Conservation (phyloP, 371 early-diverging fungal genomes). For the Circinella umbellata region DNA sequence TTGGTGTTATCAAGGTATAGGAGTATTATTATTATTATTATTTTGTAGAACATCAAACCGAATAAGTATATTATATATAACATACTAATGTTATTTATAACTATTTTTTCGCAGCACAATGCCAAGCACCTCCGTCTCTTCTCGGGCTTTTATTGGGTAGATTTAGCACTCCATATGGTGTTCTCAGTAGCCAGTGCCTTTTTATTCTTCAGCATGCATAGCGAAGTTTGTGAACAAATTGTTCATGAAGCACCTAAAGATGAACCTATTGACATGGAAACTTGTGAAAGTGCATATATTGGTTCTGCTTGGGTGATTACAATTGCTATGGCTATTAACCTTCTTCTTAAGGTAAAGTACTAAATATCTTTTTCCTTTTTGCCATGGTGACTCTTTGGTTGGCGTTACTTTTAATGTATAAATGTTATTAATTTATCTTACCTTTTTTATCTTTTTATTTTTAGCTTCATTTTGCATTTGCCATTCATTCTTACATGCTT, state of each 20-base stretch:
- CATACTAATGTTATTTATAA: not conserved
- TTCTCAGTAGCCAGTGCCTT: conserved; percentile 43
- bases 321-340: conserved; percentile 40
- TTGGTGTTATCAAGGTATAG: conserved; percentile 47
- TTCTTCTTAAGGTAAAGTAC: conserved; percentile 40
- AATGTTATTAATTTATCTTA: too few relatives aligned
- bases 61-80: not conserved
- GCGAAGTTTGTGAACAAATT: conserved; percentile 42
- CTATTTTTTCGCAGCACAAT: conserved; percentile 35
- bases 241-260: conserved; percentile 27
- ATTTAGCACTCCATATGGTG: conserved; percentile 44
- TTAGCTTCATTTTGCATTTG: conserved; percentile 51
- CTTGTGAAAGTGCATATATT: conserved; percentile 39
- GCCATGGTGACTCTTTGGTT: too few relatives aligned
- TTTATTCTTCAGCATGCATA: conserved; percentile 38
- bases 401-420: too few relatives aligned
- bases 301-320: conserved; percentile 38
- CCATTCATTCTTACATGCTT: conserved; percentile 41
- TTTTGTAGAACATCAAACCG: conserved; percentile 6
- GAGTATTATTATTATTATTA: not conserved
- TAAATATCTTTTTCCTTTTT: not conserved
- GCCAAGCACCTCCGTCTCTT: conserved; percentile 45
- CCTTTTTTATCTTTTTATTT: not conserved
- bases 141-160: conserved; percentile 44
- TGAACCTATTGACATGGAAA: conserved; percentile 40